Evolutionary conservation across 257 asterid genomes (phyloP), one percentile per base, ranked within the genome.

Genomic region (Ajuga chamaepitys): DNA sequence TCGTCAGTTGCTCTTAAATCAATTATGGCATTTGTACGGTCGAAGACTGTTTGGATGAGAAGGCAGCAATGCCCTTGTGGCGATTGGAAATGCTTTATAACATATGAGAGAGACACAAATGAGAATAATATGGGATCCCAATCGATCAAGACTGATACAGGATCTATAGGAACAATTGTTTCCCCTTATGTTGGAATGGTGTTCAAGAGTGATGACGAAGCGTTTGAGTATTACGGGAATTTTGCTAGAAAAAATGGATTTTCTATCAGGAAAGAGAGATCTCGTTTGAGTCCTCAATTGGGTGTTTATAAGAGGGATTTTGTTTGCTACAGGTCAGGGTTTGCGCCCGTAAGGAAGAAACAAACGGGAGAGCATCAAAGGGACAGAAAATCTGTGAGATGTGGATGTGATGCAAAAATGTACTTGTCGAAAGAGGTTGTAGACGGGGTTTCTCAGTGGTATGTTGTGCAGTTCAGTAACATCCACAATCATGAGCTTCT

Each of bases 31-130:
- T 80, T 80, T 11, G 28, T 74, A 16, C 85, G 75, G 44, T 76
- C 81, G 14, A 78, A 78, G 69, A 52, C 67, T 66, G 68, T 78
- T 68, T 86, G 95, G 91, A 75, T 73, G 77, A 80, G 73, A 66
- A 77, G 79, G 71, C 91, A 82, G 73, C 87, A 84, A 67, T 84
- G 91, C 66, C 91, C 87, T 0, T 86, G 91, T 72, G 95, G 91
- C 20, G 86, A 86, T 73, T 86, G 95, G 91, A 86, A 84, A 78
- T 84, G 95, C 64, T 84, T 84, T 61, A 56, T 79, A 41, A 66
- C 82, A 32, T 70, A 65, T 18, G 95, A 84, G 47, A 77, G 76
- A 52, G 85, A 84, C 35, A 38, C 77, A 17, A 76, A 79, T 8
- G 83, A 80, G 41, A 47, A 74, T 62, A 66, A 17, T 22, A 16